These are phyloP conservation scores for Fusarium papillatum DNA, from an alignment of 2,329 filamentous ascomycete species.

Conservation along the genomic window DNA sequence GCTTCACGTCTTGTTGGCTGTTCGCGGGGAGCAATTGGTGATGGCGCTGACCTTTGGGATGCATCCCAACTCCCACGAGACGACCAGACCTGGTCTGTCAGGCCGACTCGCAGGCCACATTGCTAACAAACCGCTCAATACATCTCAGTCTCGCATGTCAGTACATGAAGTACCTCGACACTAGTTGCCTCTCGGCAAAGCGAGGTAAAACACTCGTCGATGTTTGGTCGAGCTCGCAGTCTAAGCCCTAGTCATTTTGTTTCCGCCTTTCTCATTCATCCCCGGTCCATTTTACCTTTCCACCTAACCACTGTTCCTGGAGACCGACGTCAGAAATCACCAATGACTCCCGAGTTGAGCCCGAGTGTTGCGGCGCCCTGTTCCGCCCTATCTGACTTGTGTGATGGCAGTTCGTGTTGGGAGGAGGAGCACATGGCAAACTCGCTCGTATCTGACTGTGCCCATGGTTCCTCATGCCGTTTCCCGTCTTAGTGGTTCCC, in stretches of 20 bases:
- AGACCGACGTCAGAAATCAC: conserved; percentile 17
- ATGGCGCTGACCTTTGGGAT: conserved; percentile 19
- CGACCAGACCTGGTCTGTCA: conserved; percentile 19
- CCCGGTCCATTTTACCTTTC: conserved; percentile 13
- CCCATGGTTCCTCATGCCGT: conserved; percentile 28
- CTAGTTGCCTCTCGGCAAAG: conserved; percentile 23
- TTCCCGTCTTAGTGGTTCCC: conserved; percentile 32
- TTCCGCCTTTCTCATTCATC: conserved; percentile 26
- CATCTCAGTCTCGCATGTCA: conserved; percentile 26
- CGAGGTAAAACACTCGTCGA: conserved; percentile 15
- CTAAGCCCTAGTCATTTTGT: conserved; percentile 26
- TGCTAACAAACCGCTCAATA: conserved; percentile 34
- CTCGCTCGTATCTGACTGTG: conserved; percentile 32
- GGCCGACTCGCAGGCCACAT: conserved; percentile 30
- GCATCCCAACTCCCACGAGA: conserved; percentile 28
- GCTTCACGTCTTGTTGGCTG: conserved; percentile 32
- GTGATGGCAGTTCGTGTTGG: conserved; percentile 26
- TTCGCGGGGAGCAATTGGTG: conserved; percentile 19
- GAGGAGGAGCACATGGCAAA: conserved; percentile 23
- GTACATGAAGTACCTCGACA: conserved; percentile 25
- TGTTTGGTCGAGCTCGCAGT: conserved; percentile 21
- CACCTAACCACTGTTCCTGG: conserved; percentile 12
- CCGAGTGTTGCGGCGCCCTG: conserved; percentile 15
- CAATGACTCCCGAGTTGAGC: conserved; percentile 4
- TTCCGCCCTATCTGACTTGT: conserved; percentile 12